These are phyloP conservation scores for Neopestalotiopsis sp. DNA, from an alignment of 2,329 filamentous ascomycete genomes.

Conservation along the genomic window DNA sequence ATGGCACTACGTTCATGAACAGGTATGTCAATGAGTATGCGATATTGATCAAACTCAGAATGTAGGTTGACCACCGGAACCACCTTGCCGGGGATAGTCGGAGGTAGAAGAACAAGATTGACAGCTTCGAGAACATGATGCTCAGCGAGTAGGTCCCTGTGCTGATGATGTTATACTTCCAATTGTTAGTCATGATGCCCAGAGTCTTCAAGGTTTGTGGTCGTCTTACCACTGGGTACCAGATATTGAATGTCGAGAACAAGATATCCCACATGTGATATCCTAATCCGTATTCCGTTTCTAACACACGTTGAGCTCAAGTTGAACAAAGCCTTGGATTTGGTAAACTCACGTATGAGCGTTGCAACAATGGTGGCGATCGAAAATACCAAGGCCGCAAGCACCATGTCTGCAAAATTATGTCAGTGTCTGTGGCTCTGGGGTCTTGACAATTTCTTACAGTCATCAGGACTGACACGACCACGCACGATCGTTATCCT, in stretches of 20 bases:
- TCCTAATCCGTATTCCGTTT: constrained; percentile 11
- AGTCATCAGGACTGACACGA: constrained; percentile 4
- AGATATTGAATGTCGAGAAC: constrained; percentile 8
- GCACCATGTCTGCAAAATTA: not conserved
- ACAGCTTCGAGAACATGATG: constrained; percentile 18
- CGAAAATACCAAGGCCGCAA: constrained; percentile 11
- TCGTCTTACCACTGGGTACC: constrained; percentile 17
- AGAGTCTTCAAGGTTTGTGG: not conserved
- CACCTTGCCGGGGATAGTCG: constrained; percentile 16
- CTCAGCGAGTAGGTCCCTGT: constrained; percentile 14
- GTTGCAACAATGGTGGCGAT: not conserved
- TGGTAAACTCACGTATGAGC: constrained; percentile 1
- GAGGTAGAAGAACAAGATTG: constrained; percentile 19
- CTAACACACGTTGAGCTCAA: not conserved
- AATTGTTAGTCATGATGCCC: not conserved
- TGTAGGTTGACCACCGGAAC: constrained; percentile 13
- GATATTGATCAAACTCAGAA: not conserved
- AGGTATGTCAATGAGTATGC: constrained; percentile 9
- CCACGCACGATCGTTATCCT: constrained; percentile 4
- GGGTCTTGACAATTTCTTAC: not conserved
- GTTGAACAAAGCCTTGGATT: not conserved
- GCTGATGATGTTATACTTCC: constrained; percentile 8
- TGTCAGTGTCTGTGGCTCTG: not conserved
- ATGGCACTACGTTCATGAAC: constrained; percentile 13
- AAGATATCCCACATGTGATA: constrained; percentile 21